phyloP scores from a whole-genome alignment of 2,329 filamentous ascomycete genomes.

The Xylariaceae sp. region DNA sequence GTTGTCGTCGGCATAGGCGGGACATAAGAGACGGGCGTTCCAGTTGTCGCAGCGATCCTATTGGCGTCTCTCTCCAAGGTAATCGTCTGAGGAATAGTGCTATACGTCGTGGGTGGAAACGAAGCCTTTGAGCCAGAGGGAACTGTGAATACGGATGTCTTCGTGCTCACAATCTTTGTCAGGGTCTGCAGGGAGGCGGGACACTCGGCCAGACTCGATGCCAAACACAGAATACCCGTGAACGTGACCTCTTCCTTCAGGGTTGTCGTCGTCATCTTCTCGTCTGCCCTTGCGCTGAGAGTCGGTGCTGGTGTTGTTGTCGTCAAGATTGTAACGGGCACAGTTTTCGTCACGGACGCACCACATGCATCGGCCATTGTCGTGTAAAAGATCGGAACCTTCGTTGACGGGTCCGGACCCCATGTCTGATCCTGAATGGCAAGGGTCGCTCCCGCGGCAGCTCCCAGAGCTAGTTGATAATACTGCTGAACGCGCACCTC shows the following conservation, averaged over 20 bases:
- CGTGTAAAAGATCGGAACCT: constrained; percentile 49
- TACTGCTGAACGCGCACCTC: constrained; percentile 42
- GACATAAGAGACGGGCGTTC: constrained; percentile 41
- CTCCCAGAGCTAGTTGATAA: constrained; percentile 50
- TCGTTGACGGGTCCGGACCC: constrained; percentile 44
- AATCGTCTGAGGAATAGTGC: constrained; percentile 32
- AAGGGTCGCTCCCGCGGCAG: constrained; percentile 48
- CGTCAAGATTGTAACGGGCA: constrained; percentile 13
- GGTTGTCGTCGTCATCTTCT: constrained; percentile 35
- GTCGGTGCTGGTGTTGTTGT: constrained; percentile 26
- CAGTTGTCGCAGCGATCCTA: constrained; percentile 36
- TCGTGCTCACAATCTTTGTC: constrained; percentile 34
- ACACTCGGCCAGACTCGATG: constrained; percentile 42
- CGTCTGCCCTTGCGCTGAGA: constrained; percentile 11
- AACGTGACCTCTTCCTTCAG: constrained; percentile 38
- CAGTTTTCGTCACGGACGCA: constrained; percentile 23
- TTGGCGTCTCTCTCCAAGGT: constrained; percentile 40
- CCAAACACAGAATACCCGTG: constrained; percentile 41
- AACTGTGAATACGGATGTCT: constrained; percentile 39
- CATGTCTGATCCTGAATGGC: constrained; percentile 40
- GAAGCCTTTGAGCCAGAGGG: constrained; percentile 35
- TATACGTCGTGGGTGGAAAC: constrained; percentile 36
- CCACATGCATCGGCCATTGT: constrained; percentile 43
- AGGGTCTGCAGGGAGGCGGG: constrained; percentile 46
- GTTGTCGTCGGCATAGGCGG: constrained; percentile 26